phyloP scores from a whole-genome alignment of 2,329 filamentous ascomycete species.

The Epichloe brachyelytri region DNA sequence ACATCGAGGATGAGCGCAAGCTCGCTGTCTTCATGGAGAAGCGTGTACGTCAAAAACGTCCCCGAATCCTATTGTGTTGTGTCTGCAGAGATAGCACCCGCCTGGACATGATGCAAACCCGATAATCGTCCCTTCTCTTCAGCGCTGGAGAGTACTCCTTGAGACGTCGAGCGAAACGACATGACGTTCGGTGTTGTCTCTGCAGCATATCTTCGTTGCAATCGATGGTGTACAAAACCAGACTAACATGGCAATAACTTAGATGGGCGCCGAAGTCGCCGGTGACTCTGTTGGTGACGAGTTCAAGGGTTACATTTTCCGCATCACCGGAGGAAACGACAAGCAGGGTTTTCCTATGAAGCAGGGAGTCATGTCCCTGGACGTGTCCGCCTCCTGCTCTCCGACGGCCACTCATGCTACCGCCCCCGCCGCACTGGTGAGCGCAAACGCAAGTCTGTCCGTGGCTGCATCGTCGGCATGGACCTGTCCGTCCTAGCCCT shows the following conservation, averaged over 20 bases:
- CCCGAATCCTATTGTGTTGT: neutral
- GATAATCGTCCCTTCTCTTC: neutral
- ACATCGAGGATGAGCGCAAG: constrained; percentile 99
- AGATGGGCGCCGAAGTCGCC: constrained; percentile 84
- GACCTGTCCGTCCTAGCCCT: constrained; percentile 93
- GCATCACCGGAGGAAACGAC: constrained; percentile 99
- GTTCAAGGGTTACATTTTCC: constrained; percentile 99
- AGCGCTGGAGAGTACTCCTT: neutral
- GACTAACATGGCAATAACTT: constrained; percentile 21
- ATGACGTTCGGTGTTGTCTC: neutral
- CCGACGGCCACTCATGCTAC: constrained; percentile 98
- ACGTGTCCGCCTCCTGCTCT: constrained; percentile 93
- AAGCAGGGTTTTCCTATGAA: constrained; percentile 99
- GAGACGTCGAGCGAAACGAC: neutral
- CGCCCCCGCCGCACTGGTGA: constrained; percentile 93
- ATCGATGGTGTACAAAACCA: neutral
- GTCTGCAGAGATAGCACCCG: neutral
- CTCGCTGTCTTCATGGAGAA: constrained; percentile 98
- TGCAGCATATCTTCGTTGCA: neutral
- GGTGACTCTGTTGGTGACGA: constrained; percentile 95
- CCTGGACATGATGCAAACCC: neutral
- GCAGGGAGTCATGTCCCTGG: constrained; percentile 98
- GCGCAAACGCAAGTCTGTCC: constrained; percentile 98
- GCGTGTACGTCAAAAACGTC: constrained; percentile 50
- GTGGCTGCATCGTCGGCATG: constrained; percentile 95